Conservation (phyloP, 768 basidiomycete genomes). For the Pleurotus tuber-regium region DNA sequence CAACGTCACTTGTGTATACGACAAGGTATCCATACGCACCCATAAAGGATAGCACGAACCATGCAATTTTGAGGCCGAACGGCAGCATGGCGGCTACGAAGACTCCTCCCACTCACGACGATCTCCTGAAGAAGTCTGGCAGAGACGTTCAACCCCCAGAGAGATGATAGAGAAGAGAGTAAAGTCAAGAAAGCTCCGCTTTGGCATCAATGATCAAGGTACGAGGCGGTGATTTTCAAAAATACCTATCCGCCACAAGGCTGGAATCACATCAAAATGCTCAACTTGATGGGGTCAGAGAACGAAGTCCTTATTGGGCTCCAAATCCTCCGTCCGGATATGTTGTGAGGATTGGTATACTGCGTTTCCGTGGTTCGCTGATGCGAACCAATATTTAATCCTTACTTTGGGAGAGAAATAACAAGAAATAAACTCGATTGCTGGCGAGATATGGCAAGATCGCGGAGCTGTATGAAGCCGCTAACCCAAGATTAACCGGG, state of each 20-base stretch:
- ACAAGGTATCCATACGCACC: too few relatives aligned
- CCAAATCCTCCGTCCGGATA: background rate
- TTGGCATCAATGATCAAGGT: conserved; percentile 5
- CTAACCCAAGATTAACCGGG: background rate
- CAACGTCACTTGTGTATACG: too few relatives aligned
- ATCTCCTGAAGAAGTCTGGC: background rate
- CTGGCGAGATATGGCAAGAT: too few relatives aligned
- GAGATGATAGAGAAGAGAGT: background rate
- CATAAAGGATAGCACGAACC: conserved; percentile 56
- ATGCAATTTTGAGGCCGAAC: conserved; percentile 52
- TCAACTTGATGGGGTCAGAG: background rate
- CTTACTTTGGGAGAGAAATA: too few relatives aligned
- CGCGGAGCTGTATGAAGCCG: background rate
- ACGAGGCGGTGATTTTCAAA: conserved; percentile 2
- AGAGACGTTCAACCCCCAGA: background rate
- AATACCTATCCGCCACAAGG: conserved; percentile 9
- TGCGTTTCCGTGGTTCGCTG: too few relatives aligned
- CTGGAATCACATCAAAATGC: conserved; percentile 10
- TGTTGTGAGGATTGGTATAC: too few relatives aligned
- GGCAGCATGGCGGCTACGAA: conserved; percentile 42
- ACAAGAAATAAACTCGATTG: too few relatives aligned
- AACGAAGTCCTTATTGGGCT: background rate
- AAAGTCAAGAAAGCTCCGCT: background rate
- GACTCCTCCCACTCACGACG: conserved; percentile 1
- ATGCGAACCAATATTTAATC: too few relatives aligned